Evolutionary conservation across 371 early-diverging fungal genomes (phyloP), one percentile per base, ranked within the genome.

Genomic region (Zopfochytrium polystomum): DNA sequence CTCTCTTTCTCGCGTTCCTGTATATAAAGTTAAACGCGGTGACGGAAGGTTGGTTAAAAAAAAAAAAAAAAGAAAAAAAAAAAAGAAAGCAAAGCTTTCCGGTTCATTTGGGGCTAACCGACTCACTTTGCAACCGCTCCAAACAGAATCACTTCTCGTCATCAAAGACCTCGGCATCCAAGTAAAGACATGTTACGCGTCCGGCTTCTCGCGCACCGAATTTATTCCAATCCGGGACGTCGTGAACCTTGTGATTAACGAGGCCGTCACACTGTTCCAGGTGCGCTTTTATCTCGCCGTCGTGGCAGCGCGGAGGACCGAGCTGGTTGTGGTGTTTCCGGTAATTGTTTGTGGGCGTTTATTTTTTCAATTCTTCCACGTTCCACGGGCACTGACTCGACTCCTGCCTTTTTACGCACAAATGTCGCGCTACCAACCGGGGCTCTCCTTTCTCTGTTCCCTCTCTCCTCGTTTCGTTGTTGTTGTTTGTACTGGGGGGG

Each of bases 231-330:
- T 76, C 34, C 68, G 75, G 31, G 78, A 81, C 46, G 82, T 90
- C 58, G 69, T 74, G 25, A 83, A 86, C 61, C 76, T 88, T 11
- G 74, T 88, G 52, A 86, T 90, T 62, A 86, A 87, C 55, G 90
- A 90, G 65, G 88, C 81, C 6, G 87, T 90, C 38, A 85, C 85
- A 5, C 74, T 87, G 75, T 82, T 84, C 75, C 86, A 87, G 47
- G 80, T 90, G 58, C 84, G 84, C 51, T 86, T 85, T 29, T 88
- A 87, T 64, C 67, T 90, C 74, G 88, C 87, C 7, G 80, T 88
- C 26, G 63, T 88, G 33, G 80, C 85, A 4, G 81, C 79, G 30
- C 80, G 78, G 23, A 77, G 84, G 51, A 78, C 80, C 32, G 69
- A 73, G 26, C 83, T 88, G 83, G 75, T 82, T 1, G 85, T 90